Base-by-base conservation (phyloP, 805 yeast species). In the Wickerhamomyces kurtzmanii region DNA sequence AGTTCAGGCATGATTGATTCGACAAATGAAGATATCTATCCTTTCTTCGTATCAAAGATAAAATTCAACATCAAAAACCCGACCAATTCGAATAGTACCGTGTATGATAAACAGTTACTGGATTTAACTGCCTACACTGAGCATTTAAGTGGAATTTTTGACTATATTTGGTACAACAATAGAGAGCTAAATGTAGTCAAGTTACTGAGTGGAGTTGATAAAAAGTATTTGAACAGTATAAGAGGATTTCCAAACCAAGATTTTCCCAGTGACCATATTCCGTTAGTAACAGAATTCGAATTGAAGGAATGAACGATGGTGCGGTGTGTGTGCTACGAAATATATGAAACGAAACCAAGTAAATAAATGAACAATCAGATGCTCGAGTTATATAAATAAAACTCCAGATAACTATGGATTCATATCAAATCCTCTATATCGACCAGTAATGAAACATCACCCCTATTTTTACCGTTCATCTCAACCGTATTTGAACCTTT, bases 261-360 rank as follows among this genome's bases (percentile, higher is more conserved):
- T 48, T 80, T 78, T 59, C 94, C 95, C 13, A 80, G 94, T 27
- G 97, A 89, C 55, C 97, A 89, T 57, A 71, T 89, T 44, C 68
- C 68, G 9, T 40, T 62, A 16, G 49, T 57, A 6, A 46, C 57
- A 30, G 54, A 60, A 40, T 33, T 65, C 43, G 37, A 57, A 26
- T 34, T 52, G 6, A 26, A 19, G 12, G 14, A 9, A 10, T 6
- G 13, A 24, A 17, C n/a, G 6, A 8, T 6, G 7, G n/a, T n/a
- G 5, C 16, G 10, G 14, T n/a, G 18, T n/a, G n/a, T 11, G 11
- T 15, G 4, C 11, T 23, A 15, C 15, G 17, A 23, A 10, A 5
- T 23, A 22, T n/a, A n/a, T 22, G 8, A 22, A 5, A 14, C n/a
- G 13, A 12, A 22, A 14, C 8, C 13, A 22, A 12, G 12, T 12